phyloP scores from a whole-genome alignment of 1,284 basidiomycete genomes.

The Tylopilus sp. region DNA sequence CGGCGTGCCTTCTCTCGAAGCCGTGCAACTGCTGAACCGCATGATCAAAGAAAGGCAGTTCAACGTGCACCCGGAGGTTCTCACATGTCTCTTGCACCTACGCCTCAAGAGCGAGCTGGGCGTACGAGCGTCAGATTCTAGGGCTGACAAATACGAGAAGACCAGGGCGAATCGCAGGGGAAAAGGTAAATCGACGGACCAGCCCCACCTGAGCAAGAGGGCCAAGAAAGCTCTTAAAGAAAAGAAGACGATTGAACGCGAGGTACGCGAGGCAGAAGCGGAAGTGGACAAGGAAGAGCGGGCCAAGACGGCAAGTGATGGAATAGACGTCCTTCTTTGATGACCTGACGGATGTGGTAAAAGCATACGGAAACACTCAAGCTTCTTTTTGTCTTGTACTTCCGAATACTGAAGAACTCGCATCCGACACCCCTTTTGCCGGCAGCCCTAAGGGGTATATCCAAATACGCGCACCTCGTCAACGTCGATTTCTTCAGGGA shows the following conservation, averaged over 20 bases:
- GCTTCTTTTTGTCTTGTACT: constrained; percentile 96
- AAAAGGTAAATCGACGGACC: constrained; percentile 60
- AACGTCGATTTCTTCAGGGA: constrained; percentile 99
- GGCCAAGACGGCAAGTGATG: constrained; percentile 63
- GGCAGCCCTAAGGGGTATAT: constrained; percentile 87
- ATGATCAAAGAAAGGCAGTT: constrained; percentile 96
- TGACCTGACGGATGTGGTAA: constrained; percentile 23
- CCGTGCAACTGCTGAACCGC: constrained; percentile 87
- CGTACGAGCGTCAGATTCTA: constrained; percentile 69
- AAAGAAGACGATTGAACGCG: constrained; percentile 83
- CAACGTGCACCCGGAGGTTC: constrained; percentile 85
- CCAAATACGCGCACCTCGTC: constrained; percentile 92
- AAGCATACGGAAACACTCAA: constrained; percentile 95
- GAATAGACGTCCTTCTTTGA: constrained; percentile 13
- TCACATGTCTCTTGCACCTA: constrained; percentile 82
- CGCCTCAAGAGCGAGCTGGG: constrained; percentile 85
- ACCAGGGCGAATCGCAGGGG: constrained; percentile 41
- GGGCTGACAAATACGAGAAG: constrained; percentile 53
- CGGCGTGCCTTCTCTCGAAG: constrained; percentile 80
- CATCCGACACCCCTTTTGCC: constrained; percentile 81
- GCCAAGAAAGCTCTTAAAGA: constrained; percentile 64
- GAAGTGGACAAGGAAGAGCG: constrained; percentile 93
- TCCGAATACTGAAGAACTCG: constrained; percentile 90
- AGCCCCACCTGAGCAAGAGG: constrained; percentile 82
- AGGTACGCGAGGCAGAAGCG: constrained; percentile 92